phyloP scores from a whole-genome alignment of 148 eudicot genomes.

The Rhododendron henanense region DNA sequence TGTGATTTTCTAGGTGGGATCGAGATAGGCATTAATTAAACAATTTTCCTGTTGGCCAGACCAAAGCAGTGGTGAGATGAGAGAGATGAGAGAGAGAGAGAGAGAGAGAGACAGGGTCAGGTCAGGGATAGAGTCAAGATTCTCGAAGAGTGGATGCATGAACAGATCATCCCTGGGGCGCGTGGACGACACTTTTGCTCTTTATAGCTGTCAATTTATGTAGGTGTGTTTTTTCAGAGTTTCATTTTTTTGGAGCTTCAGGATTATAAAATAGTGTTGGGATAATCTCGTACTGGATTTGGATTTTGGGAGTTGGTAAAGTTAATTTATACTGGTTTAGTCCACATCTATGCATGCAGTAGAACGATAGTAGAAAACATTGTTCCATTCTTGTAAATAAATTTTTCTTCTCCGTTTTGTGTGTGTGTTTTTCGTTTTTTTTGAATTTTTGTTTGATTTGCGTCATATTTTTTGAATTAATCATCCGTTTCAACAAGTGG shows the following conservation, averaged over 20 bases:
- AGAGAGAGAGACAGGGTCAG: not conserved
- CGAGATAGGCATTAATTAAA: not conserved
- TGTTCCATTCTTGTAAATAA: no score
- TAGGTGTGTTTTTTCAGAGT: not conserved
- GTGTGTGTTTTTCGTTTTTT: no score
- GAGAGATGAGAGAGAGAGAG: not conserved
- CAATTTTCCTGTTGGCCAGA: conserved; percentile 2
- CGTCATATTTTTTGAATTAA: no score
- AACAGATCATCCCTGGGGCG: not conserved
- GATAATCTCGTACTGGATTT: not conserved
- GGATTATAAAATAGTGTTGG: not conserved
- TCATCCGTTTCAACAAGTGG: no score
- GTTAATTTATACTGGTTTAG: no score
- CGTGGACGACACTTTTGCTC: not conserved
- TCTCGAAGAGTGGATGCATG: not conserved
- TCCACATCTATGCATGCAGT: no score
- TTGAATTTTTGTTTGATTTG: no score
- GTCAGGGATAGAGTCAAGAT: not conserved
- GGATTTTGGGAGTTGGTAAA: not conserved
- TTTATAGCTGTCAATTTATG: not conserved
- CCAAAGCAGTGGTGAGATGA: not conserved
- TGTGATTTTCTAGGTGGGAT: not conserved
- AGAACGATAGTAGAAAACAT: no score
- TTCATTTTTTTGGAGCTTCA: not conserved
- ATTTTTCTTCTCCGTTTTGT: no score